Evolutionary conservation across 352 stramenopile genomes (phyloP).

Genomic region (Plasmopara muralis): DNA sequence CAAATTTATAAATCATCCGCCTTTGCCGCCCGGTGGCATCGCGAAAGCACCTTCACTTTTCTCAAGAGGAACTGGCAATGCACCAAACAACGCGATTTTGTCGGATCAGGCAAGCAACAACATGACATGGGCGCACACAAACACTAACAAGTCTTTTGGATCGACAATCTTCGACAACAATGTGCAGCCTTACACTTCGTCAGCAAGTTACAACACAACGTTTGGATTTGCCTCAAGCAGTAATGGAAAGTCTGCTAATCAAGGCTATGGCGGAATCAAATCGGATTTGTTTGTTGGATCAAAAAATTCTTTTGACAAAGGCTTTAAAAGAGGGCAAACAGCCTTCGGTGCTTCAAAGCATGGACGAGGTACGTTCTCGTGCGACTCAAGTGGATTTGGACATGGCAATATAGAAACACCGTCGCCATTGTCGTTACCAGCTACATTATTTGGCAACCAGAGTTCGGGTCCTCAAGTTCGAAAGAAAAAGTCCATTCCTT

Average conservation of each 20-base stretch:
- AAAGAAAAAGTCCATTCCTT: constrained; percentile 24
- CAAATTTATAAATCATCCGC: constrained; percentile 16
- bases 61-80: constrained; percentile 10
- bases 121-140: constrained; percentile 11
- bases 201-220: constrained; percentile 9
- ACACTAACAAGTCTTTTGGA: constrained; percentile 13
- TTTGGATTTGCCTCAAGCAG: constrained; percentile 22
- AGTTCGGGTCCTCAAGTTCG: constrained; percentile 10
- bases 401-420: constrained; percentile 4
- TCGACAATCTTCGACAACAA: constrained; percentile 15
- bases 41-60: constrained; percentile 8
- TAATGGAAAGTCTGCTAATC: constrained; percentile 2
- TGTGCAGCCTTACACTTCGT: constrained; percentile 3
- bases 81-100: constrained; percentile 13
- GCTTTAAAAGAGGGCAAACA: constrained; percentile 13
- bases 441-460: constrained; percentile 30
- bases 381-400: constrained; percentile 9
- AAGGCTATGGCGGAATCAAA: constrained; percentile 9
- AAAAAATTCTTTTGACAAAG: constrained; percentile 9
- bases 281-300: constrained; percentile 11
- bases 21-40: constrained; percentile 20
- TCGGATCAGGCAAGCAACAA: constrained; percentile 20
- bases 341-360: constrained; percentile 15
- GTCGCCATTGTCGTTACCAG: constrained; percentile 15
- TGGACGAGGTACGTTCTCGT: constrained; percentile 9